Evolutionary conservation across 352 stramenopile species (phyloP).

Genomic region (Globisporangium mamillatum): DNA sequence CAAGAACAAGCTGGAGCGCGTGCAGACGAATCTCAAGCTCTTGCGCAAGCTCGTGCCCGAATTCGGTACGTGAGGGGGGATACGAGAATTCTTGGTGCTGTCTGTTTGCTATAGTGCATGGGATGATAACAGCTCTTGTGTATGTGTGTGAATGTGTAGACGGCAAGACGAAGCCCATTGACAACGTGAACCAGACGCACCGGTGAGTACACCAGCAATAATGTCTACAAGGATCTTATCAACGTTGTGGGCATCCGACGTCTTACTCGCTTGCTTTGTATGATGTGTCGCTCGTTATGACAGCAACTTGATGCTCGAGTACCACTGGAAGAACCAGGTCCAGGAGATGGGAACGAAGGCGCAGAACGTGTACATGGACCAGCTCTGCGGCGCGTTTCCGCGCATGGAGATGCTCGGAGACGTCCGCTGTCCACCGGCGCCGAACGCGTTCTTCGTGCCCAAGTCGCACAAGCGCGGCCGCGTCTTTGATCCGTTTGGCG

Average conservation of each 20-base stretch:
- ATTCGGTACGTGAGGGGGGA: conserved; percentile 49
- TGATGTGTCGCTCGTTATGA: not conserved
- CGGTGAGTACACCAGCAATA: conserved; percentile 26
- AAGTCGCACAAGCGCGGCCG: conserved; percentile 82
- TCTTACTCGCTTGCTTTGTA: not conserved
- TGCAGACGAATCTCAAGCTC: conserved; percentile 86
- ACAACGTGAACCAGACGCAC: conserved; percentile 82
- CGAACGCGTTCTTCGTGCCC: conserved; percentile 68
- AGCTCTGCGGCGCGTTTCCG: conserved; percentile 65
- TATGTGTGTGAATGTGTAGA: conserved; percentile 30
- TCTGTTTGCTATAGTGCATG: not conserved
- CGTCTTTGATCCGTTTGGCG: conserved; percentile 80
- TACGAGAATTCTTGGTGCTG: not conserved
- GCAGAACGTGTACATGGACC: conserved; percentile 78
- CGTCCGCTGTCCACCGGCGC: conserved; percentile 65
- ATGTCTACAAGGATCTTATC: not conserved
- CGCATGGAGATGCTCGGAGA: conserved; percentile 82
- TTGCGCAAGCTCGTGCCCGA: conserved; percentile 80
- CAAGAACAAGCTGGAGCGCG: conserved; percentile 83
- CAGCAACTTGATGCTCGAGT: conserved; percentile 87
- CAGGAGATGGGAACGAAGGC: conserved; percentile 84
- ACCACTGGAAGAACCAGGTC: conserved; percentile 88
- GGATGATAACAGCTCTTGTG: not conserved
- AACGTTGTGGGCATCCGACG: not conserved
- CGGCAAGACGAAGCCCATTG: conserved; percentile 85